Conservation (phyloP, 257 asterid genomes). For the Mitragyna speciosa region DNA sequence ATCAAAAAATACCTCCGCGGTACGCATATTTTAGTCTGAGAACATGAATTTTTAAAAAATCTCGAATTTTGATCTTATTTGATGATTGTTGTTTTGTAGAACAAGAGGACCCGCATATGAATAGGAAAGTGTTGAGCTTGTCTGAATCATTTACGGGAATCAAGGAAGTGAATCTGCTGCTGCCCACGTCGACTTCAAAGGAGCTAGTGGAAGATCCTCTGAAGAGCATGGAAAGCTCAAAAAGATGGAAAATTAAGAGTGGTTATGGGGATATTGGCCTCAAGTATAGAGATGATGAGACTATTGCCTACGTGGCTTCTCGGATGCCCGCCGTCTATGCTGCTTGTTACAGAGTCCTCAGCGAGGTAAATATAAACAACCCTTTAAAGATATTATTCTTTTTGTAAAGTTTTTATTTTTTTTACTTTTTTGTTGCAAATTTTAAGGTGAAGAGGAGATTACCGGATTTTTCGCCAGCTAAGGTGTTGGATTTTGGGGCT, state of each 20-base stretch:
- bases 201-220: conserved; percentile 85
- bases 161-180: conserved; percentile 72
- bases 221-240: conserved; percentile 61
- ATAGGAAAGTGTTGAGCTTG: conserved; percentile 78
- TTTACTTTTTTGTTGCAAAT: not conserved
- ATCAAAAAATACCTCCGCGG: conserved; percentile 72
- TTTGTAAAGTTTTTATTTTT: conserved; percentile 16
- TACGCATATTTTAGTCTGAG: conserved; percentile 7
- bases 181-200: conserved; percentile 71
- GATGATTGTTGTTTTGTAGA: conserved; percentile 30
- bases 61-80: not conserved
- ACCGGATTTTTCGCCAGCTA: conserved; percentile 78
- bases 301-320: conserved; percentile 86
- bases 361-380: conserved; percentile 58
- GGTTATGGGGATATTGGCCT: conserved; percentile 82
- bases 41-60: not conserved
- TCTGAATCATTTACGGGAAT: conserved; percentile 65
- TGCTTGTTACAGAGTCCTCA: conserved; percentile 76
- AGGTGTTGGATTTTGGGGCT: conserved; percentile 94
- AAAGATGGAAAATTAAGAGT: conserved; percentile 76
- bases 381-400: not conserved
- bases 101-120: conserved; percentile 76
- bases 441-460: conserved; percentile 74
- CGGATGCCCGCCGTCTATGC: conserved; percentile 98
- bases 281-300: conserved; percentile 70